Conservation (phyloP, 352 stramenopile species). For the Globisporangium polare region DNA sequence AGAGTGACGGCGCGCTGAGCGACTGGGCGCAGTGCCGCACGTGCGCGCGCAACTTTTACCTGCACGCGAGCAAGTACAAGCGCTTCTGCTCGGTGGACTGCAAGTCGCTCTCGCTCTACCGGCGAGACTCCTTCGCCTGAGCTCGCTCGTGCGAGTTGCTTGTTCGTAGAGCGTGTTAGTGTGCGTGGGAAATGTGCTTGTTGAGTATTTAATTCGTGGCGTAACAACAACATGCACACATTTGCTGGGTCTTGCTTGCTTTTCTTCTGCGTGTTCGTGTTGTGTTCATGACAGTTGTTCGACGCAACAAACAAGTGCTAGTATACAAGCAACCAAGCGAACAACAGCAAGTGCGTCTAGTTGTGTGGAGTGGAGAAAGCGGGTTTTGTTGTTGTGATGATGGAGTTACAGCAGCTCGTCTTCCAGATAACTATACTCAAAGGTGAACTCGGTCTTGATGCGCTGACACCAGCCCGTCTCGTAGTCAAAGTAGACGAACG, state of each 20-base stretch:
- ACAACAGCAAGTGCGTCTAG: not conserved
- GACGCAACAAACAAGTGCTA: not conserved
- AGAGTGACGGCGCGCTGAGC: slow-evolving; percentile 38
- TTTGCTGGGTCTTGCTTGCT: not conserved
- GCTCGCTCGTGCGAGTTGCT: not conserved
- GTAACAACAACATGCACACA: slow-evolving; percentile 4
- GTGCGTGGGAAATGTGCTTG: not conserved
- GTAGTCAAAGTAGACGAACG: slow-evolving; percentile 99
- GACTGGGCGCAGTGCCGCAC: slow-evolving; percentile 47
- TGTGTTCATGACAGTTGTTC: not conserved
- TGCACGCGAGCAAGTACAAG: slow-evolving; percentile 41
- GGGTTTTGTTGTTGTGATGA: not conserved
- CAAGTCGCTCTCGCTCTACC: slow-evolving; percentile 66
- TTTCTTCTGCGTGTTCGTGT: too few relatives aligned
- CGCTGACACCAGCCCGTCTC: slow-evolving; percentile 98
- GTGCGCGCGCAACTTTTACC: slow-evolving; percentile 61
- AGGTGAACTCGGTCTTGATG: slow-evolving; percentile 99
- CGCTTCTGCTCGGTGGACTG: slow-evolving; percentile 75
- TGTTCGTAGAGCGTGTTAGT: not conserved
- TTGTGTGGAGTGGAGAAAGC: not conserved
- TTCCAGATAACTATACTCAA: slow-evolving; percentile 98
- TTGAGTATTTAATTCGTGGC: slow-evolving; percentile 12
- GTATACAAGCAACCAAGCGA: not conserved
- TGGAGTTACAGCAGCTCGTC: slow-evolving; percentile 66
- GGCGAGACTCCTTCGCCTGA: slow-evolving; percentile 19